These are phyloP conservation scores for Suillus ampliporus DNA, from an alignment of 768 basidiomycete species.

Conservation along the genomic window DNA sequence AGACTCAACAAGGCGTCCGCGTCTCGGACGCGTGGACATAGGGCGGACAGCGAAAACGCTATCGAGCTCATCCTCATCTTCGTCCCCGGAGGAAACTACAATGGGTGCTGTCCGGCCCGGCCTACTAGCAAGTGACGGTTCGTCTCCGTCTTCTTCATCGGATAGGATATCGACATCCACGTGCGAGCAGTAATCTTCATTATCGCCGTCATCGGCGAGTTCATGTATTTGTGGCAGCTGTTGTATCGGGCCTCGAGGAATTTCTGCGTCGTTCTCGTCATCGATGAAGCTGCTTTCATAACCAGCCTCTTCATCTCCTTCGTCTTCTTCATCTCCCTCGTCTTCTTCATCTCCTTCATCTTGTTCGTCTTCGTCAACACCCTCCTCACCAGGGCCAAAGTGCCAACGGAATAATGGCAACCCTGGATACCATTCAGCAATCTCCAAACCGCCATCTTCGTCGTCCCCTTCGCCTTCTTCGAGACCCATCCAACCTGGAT, in stretches of 20 bases:
- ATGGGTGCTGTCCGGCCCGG: neutral
- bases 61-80: conserved; percentile 17
- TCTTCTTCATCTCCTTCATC: conserved; percentile 25
- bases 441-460: conserved; percentile 30
- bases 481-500: conserved; percentile 40
- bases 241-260: conserved; percentile 1
- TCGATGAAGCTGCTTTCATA: conserved; percentile 66
- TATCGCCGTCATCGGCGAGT: conserved; percentile 21
- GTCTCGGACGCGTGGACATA: neutral
- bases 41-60: neutral
- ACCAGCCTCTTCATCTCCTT: conserved; percentile 40
- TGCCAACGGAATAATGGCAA: conserved; percentile 22
- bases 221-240: conserved; percentile 31
- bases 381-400: conserved; percentile 20
- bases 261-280: conserved; percentile 40
- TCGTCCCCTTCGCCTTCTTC: conserved; percentile 41
- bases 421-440: conserved; percentile 24
- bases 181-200: conserved; percentile 12
- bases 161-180: conserved; percentile 13
- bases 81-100: conserved; percentile 27
- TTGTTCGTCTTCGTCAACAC: too few species aligned
- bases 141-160: conserved; percentile 15
- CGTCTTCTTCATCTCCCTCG: conserved; percentile 25
- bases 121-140: conserved; percentile 5
- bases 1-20: conserved; percentile 23